A percentile compares a stretch with the other conserved stretches of the same genome.
phyloP scores from a whole-genome alignment of 208 protist genomes.

The Strigomonas culicis region DNA sequence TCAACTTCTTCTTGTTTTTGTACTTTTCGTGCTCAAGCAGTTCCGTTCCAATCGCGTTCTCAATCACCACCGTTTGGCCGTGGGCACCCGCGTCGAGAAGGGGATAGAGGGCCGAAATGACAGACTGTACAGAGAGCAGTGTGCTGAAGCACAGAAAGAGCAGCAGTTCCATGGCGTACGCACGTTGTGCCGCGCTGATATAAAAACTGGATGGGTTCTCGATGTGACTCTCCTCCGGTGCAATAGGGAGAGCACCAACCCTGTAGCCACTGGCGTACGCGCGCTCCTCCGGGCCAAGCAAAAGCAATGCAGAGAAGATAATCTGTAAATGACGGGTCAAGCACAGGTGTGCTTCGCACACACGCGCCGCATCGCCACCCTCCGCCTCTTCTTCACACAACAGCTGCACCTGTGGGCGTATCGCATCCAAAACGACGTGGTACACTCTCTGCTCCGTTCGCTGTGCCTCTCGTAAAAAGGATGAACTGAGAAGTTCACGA shows the following conservation, averaged over 20 bases:
- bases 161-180: constrained; percentile 41
- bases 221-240: background rate
- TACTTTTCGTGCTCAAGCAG: constrained; percentile 38
- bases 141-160: constrained; percentile 54
- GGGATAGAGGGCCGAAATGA: constrained; percentile 67
- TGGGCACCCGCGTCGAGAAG: constrained; percentile 24
- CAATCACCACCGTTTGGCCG: background rate
- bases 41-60: constrained; percentile 14
- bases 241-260: background rate
- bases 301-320: constrained; percentile 21
- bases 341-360: constrained; percentile 1
- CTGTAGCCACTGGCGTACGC: background rate
- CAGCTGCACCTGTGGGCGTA: background rate
- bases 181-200: constrained; percentile 40
- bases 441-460: constrained; percentile 50
- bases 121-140: constrained; percentile 21
- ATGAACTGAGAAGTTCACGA: constrained; percentile 31
- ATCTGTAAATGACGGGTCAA: constrained; percentile 19
- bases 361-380: background rate
- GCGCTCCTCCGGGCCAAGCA: constrained; percentile 10
- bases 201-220: constrained; percentile 26
- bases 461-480: constrained; percentile 45
- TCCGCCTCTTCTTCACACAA: no score
- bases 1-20: constrained; percentile 22
- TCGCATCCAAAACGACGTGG: constrained; percentile 16